A percentile compares a stretch with the other conserved stretches of the same genome.
Conservation (phyloP, 164 flowering plant species). For the Vitis rupestris region DNA sequence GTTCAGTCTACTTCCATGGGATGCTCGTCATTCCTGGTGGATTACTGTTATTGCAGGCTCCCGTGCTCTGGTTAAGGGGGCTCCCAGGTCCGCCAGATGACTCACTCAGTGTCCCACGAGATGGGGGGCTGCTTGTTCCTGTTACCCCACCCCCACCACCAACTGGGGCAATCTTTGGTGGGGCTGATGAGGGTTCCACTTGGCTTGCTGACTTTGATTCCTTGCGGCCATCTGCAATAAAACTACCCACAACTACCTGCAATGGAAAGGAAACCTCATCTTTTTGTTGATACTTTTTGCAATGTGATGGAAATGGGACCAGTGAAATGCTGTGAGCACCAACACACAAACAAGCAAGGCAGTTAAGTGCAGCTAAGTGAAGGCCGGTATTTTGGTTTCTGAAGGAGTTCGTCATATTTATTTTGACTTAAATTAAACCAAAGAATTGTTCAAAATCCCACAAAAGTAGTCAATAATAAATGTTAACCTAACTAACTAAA, state of each 20-base stretch:
- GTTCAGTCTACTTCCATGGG: constrained; percentile 58
- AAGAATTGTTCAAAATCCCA: too few species aligned
- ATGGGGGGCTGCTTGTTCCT: constrained; percentile 65
- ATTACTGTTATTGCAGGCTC: constrained; percentile 54
- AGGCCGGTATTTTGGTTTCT: too few species aligned
- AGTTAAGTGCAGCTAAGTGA: too few species aligned
- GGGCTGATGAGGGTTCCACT: constrained; percentile 39
- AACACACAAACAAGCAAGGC: too few species aligned
- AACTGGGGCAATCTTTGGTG: constrained; percentile 24
- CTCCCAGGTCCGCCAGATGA: constrained; percentile 91
- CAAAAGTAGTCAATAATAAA: too few species aligned
- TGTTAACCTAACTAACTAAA: too few species aligned
- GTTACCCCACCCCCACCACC: constrained; percentile 39
- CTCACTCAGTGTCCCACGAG: constrained; percentile 73
- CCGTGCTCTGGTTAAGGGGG: constrained; percentile 70
- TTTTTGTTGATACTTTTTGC: not conserved
- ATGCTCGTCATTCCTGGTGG: constrained; percentile 46
- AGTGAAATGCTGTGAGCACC: not conserved
- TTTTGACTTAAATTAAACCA: too few species aligned
- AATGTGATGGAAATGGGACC: not conserved
- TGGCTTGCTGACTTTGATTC: constrained; percentile 38
- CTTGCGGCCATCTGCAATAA: constrained; percentile 53
- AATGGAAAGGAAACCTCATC: not conserved
- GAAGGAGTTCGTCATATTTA: too few species aligned
- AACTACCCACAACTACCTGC: constrained; percentile 90